Percentiles rank a stretch among this genome's conserved stretches.
phyloP scores from a whole-genome alignment of 805 yeast species.

The Metschnikowia kofuensis region DNA sequence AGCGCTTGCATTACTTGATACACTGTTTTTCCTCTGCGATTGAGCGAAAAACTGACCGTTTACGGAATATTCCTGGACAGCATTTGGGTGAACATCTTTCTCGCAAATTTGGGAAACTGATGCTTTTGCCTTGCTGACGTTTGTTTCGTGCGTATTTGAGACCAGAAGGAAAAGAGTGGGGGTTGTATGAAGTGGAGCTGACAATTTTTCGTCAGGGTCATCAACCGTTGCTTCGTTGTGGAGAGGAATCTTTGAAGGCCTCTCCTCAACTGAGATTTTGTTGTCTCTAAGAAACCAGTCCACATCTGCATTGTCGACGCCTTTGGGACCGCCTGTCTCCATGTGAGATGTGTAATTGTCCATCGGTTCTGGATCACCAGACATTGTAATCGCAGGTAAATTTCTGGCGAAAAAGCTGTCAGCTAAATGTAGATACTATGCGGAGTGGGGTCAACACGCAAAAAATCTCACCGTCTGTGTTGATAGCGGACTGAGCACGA shows the following conservation, averaged over 20 bases:
- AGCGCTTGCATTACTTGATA: constrained; percentile 18
- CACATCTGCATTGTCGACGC: constrained; percentile 42
- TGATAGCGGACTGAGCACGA: too few species aligned
- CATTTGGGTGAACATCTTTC: constrained; percentile 17
- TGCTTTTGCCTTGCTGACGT: constrained; percentile 31
- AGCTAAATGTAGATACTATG: too few species aligned
- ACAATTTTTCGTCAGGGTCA: neutral
- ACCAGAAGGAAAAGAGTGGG: constrained; percentile 17
- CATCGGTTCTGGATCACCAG: constrained; percentile 7
- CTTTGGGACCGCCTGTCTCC: constrained; percentile 13
- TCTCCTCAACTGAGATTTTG: constrained; percentile 7
- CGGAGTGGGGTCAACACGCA: too few species aligned
- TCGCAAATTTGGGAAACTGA: constrained; percentile 28
- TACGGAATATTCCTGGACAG: neutral
- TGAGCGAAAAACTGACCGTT: constrained; percentile 7
- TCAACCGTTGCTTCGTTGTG: neutral
- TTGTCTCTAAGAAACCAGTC: constrained; percentile 51
- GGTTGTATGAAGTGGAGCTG: constrained; percentile 13
- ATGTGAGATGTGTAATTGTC: constrained; percentile 2
- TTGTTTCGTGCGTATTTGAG: constrained; percentile 32
- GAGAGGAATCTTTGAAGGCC: neutral
- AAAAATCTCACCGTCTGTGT: too few species aligned
- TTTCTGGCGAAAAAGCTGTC: too few species aligned
- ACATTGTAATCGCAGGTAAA: too few species aligned
- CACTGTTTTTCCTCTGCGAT: constrained; percentile 18